Evolutionary conservation across 148 eudicot species (phyloP).

Genomic region (Camellia granthamiana): DNA sequence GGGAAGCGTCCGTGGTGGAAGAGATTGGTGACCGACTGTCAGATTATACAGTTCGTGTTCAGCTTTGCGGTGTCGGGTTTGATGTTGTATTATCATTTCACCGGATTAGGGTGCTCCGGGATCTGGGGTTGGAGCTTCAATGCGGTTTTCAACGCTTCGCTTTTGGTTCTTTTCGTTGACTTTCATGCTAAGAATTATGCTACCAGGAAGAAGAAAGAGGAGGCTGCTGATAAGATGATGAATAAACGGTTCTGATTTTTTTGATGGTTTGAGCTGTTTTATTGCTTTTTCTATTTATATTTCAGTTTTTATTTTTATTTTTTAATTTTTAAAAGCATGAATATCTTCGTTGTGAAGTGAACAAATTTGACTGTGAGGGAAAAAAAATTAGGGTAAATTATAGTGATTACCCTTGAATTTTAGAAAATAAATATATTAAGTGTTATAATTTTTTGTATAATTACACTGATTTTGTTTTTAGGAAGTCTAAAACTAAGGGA

Average conservation of each 20-base stretch:
- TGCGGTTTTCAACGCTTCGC: conserved; percentile 72
- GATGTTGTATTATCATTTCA: conserved; percentile 71
- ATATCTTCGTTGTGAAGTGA: no score
- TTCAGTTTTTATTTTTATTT: no score
- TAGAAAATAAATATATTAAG: no score
- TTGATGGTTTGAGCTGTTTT: no score
- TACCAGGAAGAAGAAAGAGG: conserved; percentile 25
- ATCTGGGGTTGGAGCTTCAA: conserved; percentile 79
- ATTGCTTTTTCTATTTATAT: no score
- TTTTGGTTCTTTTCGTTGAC: conserved; percentile 70
- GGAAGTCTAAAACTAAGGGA: no score
- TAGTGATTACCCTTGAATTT: no score
- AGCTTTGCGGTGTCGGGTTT: conserved; percentile 62
- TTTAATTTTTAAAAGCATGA: no score
- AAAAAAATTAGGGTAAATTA: no score
- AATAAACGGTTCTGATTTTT: conserved; percentile 18
- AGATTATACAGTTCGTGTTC: conserved; percentile 80
- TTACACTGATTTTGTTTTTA: no score
- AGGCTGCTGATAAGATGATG: conserved; percentile 11
- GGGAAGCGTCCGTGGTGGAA: conserved; percentile 88
- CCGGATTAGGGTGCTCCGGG: conserved; percentile 54
- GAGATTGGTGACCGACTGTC: conserved; percentile 74
- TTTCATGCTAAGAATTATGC: conserved; percentile 76
- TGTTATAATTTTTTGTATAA: no score
- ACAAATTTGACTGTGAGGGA: no score